These are phyloP conservation scores for Rosa rugosa DNA, from an alignment of 306 rosid genomes.

Conservation along the genomic window DNA sequence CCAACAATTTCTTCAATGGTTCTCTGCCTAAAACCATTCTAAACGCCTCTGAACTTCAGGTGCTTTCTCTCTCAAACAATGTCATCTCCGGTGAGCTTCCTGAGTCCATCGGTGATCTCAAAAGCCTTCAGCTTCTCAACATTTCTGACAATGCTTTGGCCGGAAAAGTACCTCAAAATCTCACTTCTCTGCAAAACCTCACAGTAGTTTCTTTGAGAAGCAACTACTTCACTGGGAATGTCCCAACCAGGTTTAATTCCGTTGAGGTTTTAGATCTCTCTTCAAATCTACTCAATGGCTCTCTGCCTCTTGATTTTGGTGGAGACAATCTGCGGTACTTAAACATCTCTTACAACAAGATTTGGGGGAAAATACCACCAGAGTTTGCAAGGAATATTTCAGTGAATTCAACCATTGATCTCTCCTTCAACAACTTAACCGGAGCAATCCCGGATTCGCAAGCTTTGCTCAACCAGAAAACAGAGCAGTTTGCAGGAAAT, in stretches of 20 bases:
- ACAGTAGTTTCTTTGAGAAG: slow-evolving; percentile 61
- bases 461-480: slow-evolving; percentile 55
- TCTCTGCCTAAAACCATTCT: slow-evolving; percentile 64
- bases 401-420: slow-evolving; percentile 61
- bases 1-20: slow-evolving; percentile 80
- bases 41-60: slow-evolving; percentile 73
- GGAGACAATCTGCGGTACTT: slow-evolving; percentile 56
- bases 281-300: slow-evolving; percentile 69
- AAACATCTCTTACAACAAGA: slow-evolving; percentile 81
- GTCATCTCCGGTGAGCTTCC: slow-evolving; percentile 75
- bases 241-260: slow-evolving; percentile 51
- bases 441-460: slow-evolving; percentile 64
- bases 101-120: slow-evolving; percentile 44
- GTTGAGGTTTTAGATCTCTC: slow-evolving; percentile 79
- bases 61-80: slow-evolving; percentile 71
- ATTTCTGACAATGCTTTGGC: slow-evolving; percentile 82
- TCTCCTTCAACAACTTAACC: slow-evolving; percentile 78
- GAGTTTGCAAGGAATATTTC: slow-evolving; percentile 49
- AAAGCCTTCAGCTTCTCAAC: slow-evolving; percentile 63
- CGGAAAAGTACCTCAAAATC: slow-evolving; percentile 60
- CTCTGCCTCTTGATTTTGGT: slow-evolving; percentile 60
- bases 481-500: slow-evolving; percentile 61
- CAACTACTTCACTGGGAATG: slow-evolving; percentile 64
- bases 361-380: slow-evolving; percentile 63
- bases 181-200: slow-evolving; percentile 52